phyloP scores from a whole-genome alignment of 2,329 filamentous ascomycete species.

The Penicillium expansum region DNA sequence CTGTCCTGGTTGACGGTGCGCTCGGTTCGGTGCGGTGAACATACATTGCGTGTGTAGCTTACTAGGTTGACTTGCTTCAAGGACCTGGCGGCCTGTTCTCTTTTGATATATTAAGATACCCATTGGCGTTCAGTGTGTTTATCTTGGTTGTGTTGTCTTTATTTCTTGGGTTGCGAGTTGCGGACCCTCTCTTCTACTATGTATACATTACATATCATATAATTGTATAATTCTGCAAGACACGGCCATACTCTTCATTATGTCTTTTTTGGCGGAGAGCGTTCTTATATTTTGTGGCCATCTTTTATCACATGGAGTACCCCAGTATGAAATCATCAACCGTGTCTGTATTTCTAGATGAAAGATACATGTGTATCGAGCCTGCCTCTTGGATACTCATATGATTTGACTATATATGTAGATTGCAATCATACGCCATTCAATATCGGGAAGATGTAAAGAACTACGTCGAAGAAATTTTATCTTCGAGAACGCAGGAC shows the following conservation, averaged over 20 bases:
- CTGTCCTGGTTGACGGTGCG: slow-evolving; percentile 1
- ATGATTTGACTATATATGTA: neutral
- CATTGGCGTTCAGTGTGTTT: slow-evolving; percentile 25
- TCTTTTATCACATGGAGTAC: neutral
- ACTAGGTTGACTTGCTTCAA: neutral
- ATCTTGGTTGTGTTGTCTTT: neutral
- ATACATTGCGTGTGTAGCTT: slow-evolving; percentile 1
- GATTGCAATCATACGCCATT: neutral
- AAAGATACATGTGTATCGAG: neutral
- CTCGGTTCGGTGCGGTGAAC: neutral
- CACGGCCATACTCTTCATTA: neutral
- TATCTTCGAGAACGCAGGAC: neutral
- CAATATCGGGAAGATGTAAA: neutral
- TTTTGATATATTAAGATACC: slow-evolving; percentile 30
- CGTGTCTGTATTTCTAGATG: neutral
- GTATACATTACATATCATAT: neutral
- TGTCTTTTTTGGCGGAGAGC: neutral
- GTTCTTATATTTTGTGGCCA: neutral
- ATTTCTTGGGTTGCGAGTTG: neutral
- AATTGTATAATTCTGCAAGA: neutral
- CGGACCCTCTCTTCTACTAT: neutral
- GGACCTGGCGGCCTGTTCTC: neutral
- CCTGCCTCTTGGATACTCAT: too few relatives aligned
- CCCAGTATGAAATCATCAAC: neutral
- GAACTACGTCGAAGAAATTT: neutral